These are phyloP conservation scores for Aegilops umbellulata DNA, from an alignment of 176 grass and related monocot species.

Conservation along the genomic window DNA sequence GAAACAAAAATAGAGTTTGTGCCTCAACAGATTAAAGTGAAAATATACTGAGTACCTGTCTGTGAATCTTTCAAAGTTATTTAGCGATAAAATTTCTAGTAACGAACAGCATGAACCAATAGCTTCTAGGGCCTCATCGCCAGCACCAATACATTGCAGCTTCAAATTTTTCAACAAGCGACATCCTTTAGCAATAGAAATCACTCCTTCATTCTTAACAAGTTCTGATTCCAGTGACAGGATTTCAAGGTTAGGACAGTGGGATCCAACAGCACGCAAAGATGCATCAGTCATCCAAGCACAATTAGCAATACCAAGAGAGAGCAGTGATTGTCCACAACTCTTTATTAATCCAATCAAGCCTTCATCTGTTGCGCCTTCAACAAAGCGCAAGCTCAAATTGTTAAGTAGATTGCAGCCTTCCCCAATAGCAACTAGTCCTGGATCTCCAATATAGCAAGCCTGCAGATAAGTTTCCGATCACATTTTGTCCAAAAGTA, in stretches of 20 bases:
- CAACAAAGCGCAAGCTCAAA: conserved; percentile 64
- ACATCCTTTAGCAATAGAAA: conserved; percentile 75
- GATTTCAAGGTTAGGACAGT: conserved; percentile 59
- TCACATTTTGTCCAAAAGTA: conserved; percentile 9
- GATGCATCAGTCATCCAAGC: conserved; percentile 78
- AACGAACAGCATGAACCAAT: conserved; percentile 73
- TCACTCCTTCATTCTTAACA: conserved; percentile 57
- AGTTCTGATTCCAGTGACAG: conserved; percentile 63
- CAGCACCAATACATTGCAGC: conserved; percentile 62
- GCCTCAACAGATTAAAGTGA: neutral
- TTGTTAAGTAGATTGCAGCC: conserved; percentile 68
- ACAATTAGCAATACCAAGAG: conserved; percentile 57
- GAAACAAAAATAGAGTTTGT: neutral
- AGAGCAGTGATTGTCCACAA: conserved; percentile 53
- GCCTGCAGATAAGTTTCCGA: conserved; percentile 42
- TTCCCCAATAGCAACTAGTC: conserved; percentile 73
- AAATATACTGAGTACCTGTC: conserved; percentile 51
- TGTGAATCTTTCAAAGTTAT: conserved; percentile 81
- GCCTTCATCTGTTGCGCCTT: conserved; percentile 72
- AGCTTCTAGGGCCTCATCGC: conserved; percentile 71
- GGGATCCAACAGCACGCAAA: conserved; percentile 69
- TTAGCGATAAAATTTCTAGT: conserved; percentile 68
- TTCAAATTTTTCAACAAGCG: conserved; percentile 66
- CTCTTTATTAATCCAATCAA: conserved; percentile 68
- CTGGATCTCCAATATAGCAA: conserved; percentile 88